phyloP scores from a whole-genome alignment of 73 alveolate genomes.

The Stentor roeselii region DNA sequence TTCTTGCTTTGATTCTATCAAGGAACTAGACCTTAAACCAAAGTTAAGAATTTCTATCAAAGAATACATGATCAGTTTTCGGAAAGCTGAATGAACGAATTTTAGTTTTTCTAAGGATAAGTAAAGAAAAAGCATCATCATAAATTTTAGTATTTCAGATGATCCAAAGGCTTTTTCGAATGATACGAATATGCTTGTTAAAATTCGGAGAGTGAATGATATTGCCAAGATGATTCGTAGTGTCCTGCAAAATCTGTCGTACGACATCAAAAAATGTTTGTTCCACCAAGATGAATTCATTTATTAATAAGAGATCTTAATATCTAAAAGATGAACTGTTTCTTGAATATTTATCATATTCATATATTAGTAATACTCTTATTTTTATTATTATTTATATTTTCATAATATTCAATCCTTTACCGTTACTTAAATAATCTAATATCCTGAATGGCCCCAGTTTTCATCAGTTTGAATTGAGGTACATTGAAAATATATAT shows the following conservation, averaged over 20 bases:
- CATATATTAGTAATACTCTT: too few species aligned
- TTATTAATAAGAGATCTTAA: neutral
- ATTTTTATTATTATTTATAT: too few species aligned
- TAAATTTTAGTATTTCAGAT: neutral
- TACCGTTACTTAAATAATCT: too few species aligned
- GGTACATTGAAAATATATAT: too few species aligned
- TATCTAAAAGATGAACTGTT: too few species aligned
- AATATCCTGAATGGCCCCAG: too few species aligned
- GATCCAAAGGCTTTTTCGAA: neutral
- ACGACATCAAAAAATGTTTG: neutral
- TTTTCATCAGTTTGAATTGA: too few species aligned
- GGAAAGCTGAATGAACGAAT: neutral
- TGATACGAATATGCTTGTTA: neutral
- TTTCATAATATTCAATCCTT: too few species aligned
- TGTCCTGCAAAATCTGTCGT: neutral
- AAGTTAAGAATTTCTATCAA: neutral
- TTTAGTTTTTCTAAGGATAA: neutral
- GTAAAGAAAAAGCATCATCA: neutral
- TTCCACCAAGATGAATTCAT: neutral
- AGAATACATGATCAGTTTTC: neutral
- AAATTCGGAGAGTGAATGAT: neutral
- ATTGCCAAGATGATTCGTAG: neutral
- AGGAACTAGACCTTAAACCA: neutral
- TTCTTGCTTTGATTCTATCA: neutral
- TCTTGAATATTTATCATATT: too few species aligned